Conservation (phyloP, 805 yeast genomes). For the Lachancea dasiensis region DNA sequence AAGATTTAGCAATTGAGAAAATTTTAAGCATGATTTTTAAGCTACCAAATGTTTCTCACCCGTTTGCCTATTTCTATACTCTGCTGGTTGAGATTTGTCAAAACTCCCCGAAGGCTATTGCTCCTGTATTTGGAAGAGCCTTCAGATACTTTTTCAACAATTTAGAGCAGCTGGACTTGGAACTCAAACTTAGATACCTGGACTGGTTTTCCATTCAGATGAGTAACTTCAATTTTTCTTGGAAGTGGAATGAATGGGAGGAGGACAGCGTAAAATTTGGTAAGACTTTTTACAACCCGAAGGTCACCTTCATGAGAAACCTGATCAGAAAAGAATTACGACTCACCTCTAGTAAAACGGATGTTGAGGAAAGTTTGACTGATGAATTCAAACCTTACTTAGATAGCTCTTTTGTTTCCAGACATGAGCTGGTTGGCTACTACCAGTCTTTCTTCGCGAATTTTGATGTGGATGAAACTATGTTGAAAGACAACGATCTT, state of each 20-base stretch:
- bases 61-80: conserved; percentile 74
- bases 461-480: conserved; percentile 25
- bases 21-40: conserved; percentile 71
- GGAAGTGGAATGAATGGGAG: conserved; percentile 98
- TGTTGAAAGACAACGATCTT: conserved; percentile 33
- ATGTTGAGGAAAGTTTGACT: conserved; percentile 68
- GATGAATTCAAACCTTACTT: conserved; percentile 46
- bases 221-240: conserved; percentile 87
- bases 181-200: conserved; percentile 61
- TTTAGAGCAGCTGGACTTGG: conserved; percentile 65
- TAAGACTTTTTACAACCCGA: conserved; percentile 57
- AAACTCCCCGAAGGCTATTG: conserved; percentile 74
- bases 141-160: conserved; percentile 73
- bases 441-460: conserved; percentile 32
- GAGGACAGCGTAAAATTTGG: conserved; percentile 45
- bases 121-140: conserved; percentile 93
- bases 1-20: conserved; percentile 81
- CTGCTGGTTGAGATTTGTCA: conserved; percentile 82
- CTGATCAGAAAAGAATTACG: conserved; percentile 79
- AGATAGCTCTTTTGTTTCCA: conserved; percentile 37
- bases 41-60: conserved; percentile 61
- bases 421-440: conserved; percentile 33
- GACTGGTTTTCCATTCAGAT: conserved; percentile 94
- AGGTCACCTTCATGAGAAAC: conserved; percentile 64
- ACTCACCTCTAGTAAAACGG: conserved; percentile 59